These are phyloP conservation scores for Trametes sp. DNA, from an alignment of 1,284 basidiomycete genomes.

Conservation along the genomic window DNA sequence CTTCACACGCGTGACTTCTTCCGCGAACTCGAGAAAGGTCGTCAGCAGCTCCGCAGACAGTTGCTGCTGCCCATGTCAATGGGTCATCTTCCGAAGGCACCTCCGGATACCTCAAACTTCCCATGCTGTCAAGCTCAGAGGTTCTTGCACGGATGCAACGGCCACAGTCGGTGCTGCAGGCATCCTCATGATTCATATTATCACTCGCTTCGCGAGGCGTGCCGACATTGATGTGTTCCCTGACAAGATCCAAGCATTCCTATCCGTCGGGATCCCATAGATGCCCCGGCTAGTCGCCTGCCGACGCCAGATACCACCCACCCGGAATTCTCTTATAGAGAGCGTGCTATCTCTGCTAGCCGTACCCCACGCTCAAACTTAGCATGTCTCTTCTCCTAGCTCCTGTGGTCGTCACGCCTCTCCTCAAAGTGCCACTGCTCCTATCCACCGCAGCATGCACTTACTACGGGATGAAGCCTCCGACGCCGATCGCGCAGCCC, in stretches of 20 bases:
- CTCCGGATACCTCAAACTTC: background rate
- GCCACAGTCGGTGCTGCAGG: background rate
- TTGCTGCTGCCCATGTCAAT: no score
- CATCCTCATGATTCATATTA: background rate
- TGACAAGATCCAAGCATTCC: background rate
- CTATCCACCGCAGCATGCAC: conserved; percentile 12
- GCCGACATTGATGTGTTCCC: background rate
- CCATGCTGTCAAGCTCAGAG: background rate
- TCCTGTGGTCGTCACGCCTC: conserved; percentile 7
- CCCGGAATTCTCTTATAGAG: background rate
- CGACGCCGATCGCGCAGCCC: conserved; percentile 8
- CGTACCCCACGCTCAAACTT: background rate
- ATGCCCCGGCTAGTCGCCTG: background rate
- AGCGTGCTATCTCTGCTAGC: background rate
- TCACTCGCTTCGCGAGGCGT: background rate
- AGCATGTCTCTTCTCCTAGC: conserved; percentile 11
- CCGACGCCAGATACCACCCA: background rate
- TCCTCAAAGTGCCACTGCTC: conserved; percentile 15
- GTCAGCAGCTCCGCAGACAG: background rate
- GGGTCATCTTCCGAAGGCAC: background rate
- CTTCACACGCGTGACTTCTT: background rate
- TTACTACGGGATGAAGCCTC: conserved; percentile 19
- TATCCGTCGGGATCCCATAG: background rate
- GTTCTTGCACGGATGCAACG: background rate
- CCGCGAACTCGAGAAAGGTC: background rate